Conservation (phyloP, 495 filamentous ascomycete species). For the Penicillium nucicola region DNA sequence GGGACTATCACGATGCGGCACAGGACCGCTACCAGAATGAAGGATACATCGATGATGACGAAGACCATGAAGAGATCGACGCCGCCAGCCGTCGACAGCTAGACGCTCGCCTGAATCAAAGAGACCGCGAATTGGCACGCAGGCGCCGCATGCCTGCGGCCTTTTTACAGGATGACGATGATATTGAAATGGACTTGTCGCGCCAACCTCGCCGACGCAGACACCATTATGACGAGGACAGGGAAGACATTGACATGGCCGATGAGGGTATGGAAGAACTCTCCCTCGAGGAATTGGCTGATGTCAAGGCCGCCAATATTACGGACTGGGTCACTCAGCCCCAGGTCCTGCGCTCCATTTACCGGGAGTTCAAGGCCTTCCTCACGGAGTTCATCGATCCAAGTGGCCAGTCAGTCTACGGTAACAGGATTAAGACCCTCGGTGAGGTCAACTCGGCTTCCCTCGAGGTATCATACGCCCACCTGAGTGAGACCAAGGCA, state of each 20-base stretch:
- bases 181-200: conserved; percentile 76
- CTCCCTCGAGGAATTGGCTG: conserved; percentile 83
- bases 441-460: conserved; percentile 96
- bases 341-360: conserved; percentile 88
- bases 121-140: conserved; percentile 77
- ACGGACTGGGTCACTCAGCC: conserved; percentile 94
- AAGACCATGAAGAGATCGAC: conserved; percentile 72
- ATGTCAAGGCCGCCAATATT: conserved; percentile 89
- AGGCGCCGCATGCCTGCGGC: conserved; percentile 74
- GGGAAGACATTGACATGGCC: conserved; percentile 82
- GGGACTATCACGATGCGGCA: conserved; percentile 67
- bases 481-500: conserved; percentile 85
- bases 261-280: conserved; percentile 94
- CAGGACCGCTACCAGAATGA: conserved; percentile 63
- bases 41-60: conserved; percentile 76
- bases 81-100: conserved; percentile 68
- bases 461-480: conserved; percentile 92
- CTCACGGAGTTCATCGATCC: conserved; percentile 93
- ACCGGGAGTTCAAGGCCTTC: conserved; percentile 95
- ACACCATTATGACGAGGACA: conserved; percentile 89
- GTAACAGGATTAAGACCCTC: conserved; percentile 84
- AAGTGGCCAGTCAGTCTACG: conserved; percentile 85
- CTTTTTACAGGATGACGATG: conserved; percentile 87
- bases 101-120: conserved; percentile 75
- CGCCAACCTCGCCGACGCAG: conserved; percentile 75